Conservation (phyloP, 176 grass and related monocot genomes). For the Poa pratensis region DNA sequence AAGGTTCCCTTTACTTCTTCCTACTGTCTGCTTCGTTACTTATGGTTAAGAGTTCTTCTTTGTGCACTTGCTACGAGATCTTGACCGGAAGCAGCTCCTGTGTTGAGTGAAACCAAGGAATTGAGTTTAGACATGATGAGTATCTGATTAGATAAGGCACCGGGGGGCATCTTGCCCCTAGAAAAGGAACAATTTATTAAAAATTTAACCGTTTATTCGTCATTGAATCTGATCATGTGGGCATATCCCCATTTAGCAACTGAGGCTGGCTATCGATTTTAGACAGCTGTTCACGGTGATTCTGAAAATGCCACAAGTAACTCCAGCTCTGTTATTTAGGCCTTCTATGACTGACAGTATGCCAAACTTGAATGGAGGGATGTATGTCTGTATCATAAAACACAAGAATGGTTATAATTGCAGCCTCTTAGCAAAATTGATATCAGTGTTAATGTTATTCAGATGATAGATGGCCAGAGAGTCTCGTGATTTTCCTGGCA, state of each 20-base stretch:
- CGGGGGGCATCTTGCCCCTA: not conserved
- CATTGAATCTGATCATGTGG: not conserved
- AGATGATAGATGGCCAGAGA: not conserved
- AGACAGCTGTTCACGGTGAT: not conserved
- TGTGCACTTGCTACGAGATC: conserved; percentile 6
- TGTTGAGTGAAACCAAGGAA: not conserved
- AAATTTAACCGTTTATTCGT: not conserved
- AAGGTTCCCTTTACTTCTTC: conserved; percentile 33
- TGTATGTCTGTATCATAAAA: conserved; percentile 5
- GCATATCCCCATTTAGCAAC: not conserved
- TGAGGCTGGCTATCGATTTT: not conserved
- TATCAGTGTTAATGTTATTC: conserved; percentile 8
- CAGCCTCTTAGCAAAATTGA: not conserved
- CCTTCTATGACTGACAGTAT: not conserved
- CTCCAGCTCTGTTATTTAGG: not conserved
- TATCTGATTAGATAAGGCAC: not conserved
- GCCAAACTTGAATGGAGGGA: not conserved
- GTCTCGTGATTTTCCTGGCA: not conserved
- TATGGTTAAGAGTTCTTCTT: not conserved
- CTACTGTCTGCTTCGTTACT: not conserved
- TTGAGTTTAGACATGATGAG: conserved; percentile 24
- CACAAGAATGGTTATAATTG: not conserved
- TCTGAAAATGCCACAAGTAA: not conserved
- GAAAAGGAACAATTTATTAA: not conserved
- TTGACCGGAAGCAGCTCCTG: not conserved